These are phyloP conservation scores for Eucalyptus paniculata DNA, from an alignment of 345 rosid species.

Conservation along the genomic window DNA sequence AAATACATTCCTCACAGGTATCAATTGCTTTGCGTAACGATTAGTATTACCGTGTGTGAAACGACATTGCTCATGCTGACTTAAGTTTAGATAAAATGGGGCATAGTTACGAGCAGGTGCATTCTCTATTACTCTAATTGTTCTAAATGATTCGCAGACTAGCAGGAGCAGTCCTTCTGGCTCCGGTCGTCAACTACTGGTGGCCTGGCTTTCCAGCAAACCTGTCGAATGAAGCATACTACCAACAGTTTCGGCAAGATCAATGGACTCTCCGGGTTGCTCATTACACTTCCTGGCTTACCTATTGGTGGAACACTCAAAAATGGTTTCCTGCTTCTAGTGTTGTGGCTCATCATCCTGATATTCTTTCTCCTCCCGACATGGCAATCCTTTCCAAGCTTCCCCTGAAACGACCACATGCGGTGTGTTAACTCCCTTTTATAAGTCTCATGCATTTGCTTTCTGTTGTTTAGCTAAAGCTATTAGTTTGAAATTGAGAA, in stretches of 20 bases:
- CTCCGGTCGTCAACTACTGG: constrained; percentile 53
- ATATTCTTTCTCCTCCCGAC: constrained; percentile 25
- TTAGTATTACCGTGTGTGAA: background rate
- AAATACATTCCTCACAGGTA: constrained; percentile 70
- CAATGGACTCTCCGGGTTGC: constrained; percentile 54
- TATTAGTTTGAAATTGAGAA: background rate
- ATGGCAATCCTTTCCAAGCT: constrained; percentile 13
- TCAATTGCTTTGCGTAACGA: background rate
- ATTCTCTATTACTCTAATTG: background rate
- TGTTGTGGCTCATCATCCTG: constrained; percentile 5
- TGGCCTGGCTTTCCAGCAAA: constrained; percentile 43
- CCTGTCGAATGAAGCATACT: constrained; percentile 29
- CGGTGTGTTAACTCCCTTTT: background rate
- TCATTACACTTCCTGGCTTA: constrained; percentile 51
- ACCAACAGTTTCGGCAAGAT: constrained; percentile 20
- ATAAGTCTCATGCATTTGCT: background rate
- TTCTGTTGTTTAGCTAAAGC: background rate
- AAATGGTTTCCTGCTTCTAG: constrained; percentile 34
- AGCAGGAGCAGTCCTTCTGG: constrained; percentile 36
- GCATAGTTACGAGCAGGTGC: background rate
- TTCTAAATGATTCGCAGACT: constrained; percentile 11
- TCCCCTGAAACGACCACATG: background rate
- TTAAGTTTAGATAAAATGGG: background rate
- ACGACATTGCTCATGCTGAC: background rate
- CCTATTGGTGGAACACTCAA: constrained; percentile 68